Conservation (phyloP, 805 yeast genomes). For the Diddensiella santjacobensis region DNA sequence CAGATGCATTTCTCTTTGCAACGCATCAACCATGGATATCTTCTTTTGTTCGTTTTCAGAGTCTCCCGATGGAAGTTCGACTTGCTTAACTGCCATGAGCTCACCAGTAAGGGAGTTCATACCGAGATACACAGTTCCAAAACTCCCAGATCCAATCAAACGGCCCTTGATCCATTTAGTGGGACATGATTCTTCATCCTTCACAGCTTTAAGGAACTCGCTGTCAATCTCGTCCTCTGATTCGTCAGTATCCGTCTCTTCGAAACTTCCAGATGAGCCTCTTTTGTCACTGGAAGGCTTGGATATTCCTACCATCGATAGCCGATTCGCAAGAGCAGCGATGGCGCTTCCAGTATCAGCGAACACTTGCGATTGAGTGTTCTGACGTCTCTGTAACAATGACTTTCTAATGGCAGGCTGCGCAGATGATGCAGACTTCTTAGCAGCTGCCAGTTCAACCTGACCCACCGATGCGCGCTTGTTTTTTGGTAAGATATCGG, state of each 20-base stretch:
- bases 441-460: neutral
- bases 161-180: constrained; percentile 91
- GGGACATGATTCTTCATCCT: constrained; percentile 52
- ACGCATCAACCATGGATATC: constrained; percentile 66
- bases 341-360: neutral
- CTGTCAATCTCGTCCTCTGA: constrained; percentile 33
- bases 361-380: neutral
- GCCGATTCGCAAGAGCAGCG: constrained; percentile 3
- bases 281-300: neutral
- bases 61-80: constrained; percentile 53
- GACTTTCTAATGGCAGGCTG: constrained; percentile 1
- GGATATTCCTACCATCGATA: neutral
- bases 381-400: neutral
- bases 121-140: constrained; percentile 90
- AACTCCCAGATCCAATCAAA: constrained; percentile 89
- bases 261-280: neutral
- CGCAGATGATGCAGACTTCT: neutral
- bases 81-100: constrained; percentile 95
- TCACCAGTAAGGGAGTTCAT: constrained; percentile 92
- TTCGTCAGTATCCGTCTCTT: constrained; percentile 12
- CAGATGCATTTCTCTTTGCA: constrained; percentile 71
- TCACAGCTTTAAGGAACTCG: constrained; percentile 37
- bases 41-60: constrained; percentile 36
- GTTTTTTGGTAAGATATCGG: neutral
- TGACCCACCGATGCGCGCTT: neutral